Base-by-base conservation (phyloP, 805 yeast species). In the Torulaspora quercuum region DNA sequence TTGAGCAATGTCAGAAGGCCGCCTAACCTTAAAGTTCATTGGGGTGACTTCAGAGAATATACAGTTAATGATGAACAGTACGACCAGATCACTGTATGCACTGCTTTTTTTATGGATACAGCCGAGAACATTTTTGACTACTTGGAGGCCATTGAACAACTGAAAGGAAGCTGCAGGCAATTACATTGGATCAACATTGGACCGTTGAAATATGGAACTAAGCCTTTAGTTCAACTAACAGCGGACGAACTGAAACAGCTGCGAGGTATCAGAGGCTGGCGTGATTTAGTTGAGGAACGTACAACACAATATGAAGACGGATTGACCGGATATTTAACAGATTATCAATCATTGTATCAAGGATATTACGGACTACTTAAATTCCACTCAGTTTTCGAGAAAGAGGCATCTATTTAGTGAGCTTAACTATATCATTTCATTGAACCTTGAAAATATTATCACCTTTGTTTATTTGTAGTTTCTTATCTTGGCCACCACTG, bases 401-500 rank as follows among this genome's bases (percentile, higher is more conserved):
- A n/a, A 18, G 18, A 22, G 22, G 28, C 14, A 7, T 7, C 9
- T 18, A n/a, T n/a, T n/a, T n/a, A n/a, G n/a, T n/a, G 17, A 20
- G n/a, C n/a, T 16, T 13, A 15, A 15, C 20, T 27, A 16, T 16
- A 16, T 30, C 12, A 13, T 18, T 27, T 25, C n/a, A 37, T 30
- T 44, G 46, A 21, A 39, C 42, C 44, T 52, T 55, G 29, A 60
- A 57, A 24, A 60, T 59, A 30, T 59, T 52, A 42, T 60, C 64
- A 42, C 67, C 73, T 33, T 64, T 63, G 60, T 86, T 88, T 46
- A 92, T 81, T 65, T 90, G 97, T 39, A 92, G 70, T 69, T 85
- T 82, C 63, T 90, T 92, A 64, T 89, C 97, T 61, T 82, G 82
- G 48, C 97, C 98, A 53, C 92, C 97, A 63, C 95, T 81, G 25